Evolutionary conservation across 2,329 filamentous ascomycete genomes (phyloP), one percentile per base, ranked within the genome.

Genomic region (Sarocladium strictum): DNA sequence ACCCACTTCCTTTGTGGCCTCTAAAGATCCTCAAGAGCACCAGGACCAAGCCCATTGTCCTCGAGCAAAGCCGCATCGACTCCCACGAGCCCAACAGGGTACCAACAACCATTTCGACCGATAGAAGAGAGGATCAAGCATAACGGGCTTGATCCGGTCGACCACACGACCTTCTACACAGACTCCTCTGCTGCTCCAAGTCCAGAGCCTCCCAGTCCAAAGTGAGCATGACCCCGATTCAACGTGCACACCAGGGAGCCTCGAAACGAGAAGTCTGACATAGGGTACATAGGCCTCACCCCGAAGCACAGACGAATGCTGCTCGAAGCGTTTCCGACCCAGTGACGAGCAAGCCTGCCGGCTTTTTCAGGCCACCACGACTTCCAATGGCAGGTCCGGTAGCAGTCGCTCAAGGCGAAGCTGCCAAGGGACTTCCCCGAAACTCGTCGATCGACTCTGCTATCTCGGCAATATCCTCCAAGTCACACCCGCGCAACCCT

Each of bases 371-470:
- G 56, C 65, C 64, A 58, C 64, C 68, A 54, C 69, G 65, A 59
- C 64, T 72, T 57, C 68, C 68, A 58, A 81, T 81, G 75, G 75
- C 77, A 59, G 73, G 76, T 59, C 66, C 73, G 53, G 71, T 74
- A 57, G 67, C 68, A 53, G 63, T 70, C 40, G 66, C 69, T 40
- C 73, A 70, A 61, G 68, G 66, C 59, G 73, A 74, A 56, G 63
- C 68, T 54, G 63, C 63, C 40, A 72, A 71, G 57, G 69, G 65
- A 37, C 58, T 72, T 19, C 83, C 86, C 55, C 84, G 92, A 63
- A 96, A 88, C 55, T 88, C 89, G 3, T 97, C 93, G 11, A 93
- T 96, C 64, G 93, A 97, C 69, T 97, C 92, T 11, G 88, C 89
- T n/a, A 87, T 95, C 47, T 96, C 93, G 2, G 82, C 83, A 10